Percentiles rank a stretch among this genome's conserved stretches.
phyloP scores from a whole-genome alignment of 2,329 filamentous ascomycete species.

The Sporothrix luriei region DNA sequence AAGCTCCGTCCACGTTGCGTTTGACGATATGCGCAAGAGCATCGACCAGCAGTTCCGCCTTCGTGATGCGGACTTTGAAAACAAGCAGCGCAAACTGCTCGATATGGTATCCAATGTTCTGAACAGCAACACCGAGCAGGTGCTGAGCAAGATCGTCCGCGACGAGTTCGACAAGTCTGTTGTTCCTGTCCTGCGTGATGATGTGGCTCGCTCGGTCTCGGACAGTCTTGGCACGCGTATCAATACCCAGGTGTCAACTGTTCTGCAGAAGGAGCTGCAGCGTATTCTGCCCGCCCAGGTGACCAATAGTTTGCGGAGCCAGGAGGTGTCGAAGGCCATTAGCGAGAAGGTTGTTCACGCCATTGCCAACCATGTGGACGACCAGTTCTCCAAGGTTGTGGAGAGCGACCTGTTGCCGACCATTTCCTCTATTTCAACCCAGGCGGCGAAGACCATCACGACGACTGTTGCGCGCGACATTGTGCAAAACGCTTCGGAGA shows the following conservation, averaged over 20 bases:
- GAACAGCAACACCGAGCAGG: slow-evolving; percentile 67
- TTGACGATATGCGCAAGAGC: slow-evolving; percentile 45
- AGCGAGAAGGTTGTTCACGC: slow-evolving; percentile 70
- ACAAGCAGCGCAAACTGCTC: slow-evolving; percentile 58
- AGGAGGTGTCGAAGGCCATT: slow-evolving; percentile 71
- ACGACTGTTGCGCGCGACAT: slow-evolving; percentile 38
- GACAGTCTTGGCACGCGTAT: slow-evolving; percentile 72
- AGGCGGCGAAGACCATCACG: slow-evolving; percentile 68
- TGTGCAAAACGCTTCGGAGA: not conserved
- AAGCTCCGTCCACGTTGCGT: slow-evolving; percentile 57
- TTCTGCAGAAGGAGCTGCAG: slow-evolving; percentile 73
- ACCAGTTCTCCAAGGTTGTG: slow-evolving; percentile 64
- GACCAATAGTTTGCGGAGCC: slow-evolving; percentile 69
- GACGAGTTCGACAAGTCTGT: slow-evolving; percentile 74
- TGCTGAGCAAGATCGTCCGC: slow-evolving; percentile 74
- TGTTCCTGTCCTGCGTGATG: slow-evolving; percentile 71
- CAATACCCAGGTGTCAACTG: slow-evolving; percentile 64
- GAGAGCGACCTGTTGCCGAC: slow-evolving; percentile 66
- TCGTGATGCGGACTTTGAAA: slow-evolving; percentile 56
- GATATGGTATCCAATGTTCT: slow-evolving; percentile 63
- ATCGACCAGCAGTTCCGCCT: slow-evolving; percentile 65
- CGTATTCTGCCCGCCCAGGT: slow-evolving; percentile 68
- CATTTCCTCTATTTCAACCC: slow-evolving; percentile 65
- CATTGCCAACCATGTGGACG: slow-evolving; percentile 69
- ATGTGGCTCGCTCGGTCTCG: slow-evolving; percentile 68